Evolutionary conservation across 2,329 filamentous ascomycete genomes (phyloP).

Genomic region (Fusarium papillatum): DNA sequence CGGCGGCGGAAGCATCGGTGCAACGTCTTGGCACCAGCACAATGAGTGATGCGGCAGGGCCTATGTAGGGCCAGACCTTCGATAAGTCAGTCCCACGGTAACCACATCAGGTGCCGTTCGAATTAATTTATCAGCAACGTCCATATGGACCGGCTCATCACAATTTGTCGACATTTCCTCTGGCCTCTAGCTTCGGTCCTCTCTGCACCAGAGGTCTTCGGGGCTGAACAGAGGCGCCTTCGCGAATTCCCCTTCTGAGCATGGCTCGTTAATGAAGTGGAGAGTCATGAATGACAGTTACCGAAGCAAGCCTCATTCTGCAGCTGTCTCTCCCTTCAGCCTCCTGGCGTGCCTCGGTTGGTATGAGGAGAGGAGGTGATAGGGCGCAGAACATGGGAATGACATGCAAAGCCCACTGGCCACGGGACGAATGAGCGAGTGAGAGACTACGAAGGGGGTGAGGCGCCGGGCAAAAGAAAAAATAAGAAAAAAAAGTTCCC

Average conservation of each 20-base stretch:
- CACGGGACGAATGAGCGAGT: slow-evolving; percentile 1
- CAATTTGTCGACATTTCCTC: slow-evolving; percentile 9
- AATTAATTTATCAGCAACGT: not conserved
- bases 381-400: slow-evolving; percentile 6
- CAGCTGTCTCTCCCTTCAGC: slow-evolving; percentile 7
- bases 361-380: slow-evolving; percentile 6
- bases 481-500: slow-evolving; percentile 24
- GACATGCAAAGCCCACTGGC: slow-evolving; percentile 9
- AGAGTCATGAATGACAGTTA: slow-evolving; percentile 24
- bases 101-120: not conserved
- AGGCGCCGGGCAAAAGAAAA: not conserved
- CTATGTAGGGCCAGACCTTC: slow-evolving; percentile 6
- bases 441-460: not conserved
- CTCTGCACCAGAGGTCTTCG: not conserved
- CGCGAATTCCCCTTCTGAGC: slow-evolving; percentile 27
- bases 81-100: not conserved
- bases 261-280: slow-evolving; percentile 4
- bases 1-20: slow-evolving; percentile 26
- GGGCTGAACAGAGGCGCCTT: slow-evolving; percentile 4
- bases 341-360: slow-evolving; percentile 16
- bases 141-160: not conserved
- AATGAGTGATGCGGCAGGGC: not conserved
- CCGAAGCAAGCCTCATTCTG: slow-evolving; percentile 23
- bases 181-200: not conserved
- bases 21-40: slow-evolving; percentile 31